Conservation (phyloP, 306 rosid species). For the Ammopiptanthus mongolicus region DNA sequence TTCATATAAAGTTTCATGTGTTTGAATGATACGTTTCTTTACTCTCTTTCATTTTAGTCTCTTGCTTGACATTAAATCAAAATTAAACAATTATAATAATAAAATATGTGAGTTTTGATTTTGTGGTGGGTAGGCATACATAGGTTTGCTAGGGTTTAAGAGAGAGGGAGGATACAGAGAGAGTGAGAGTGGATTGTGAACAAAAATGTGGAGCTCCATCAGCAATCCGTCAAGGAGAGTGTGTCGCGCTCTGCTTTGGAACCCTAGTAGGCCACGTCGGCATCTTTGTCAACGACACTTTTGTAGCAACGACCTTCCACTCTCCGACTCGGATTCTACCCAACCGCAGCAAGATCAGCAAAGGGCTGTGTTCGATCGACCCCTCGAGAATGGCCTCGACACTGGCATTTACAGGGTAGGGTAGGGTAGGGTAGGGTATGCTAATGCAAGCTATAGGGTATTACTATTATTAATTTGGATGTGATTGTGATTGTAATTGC, state of each 20-base stretch:
- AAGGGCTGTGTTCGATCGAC: conserved; percentile 20
- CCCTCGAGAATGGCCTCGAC: conserved; percentile 78
- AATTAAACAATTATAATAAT: too few relatives aligned
- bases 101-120: too few relatives aligned
- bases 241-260: conserved; percentile 42
- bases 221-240: conserved; percentile 48
- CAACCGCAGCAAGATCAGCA: not conserved
- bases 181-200: too few relatives aligned
- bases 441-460: too few relatives aligned
- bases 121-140: too few relatives aligned
- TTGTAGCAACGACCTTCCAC: conserved; percentile 20
- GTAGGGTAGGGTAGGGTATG: too few relatives aligned
- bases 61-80: too few relatives aligned
- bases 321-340: conserved; percentile 14
- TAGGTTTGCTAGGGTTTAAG: conserved; percentile 42
- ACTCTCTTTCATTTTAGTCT: too few relatives aligned
- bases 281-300: conserved; percentile 17
- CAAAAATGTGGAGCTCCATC: conserved; percentile 39
- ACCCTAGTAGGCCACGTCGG: not conserved
- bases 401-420: conserved; percentile 66
- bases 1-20: too few relatives aligned
- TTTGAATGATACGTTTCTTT: too few relatives aligned
- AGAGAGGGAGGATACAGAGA: too few relatives aligned
- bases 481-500: not conserved
- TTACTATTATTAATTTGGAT: too few relatives aligned